Evolutionary conservation across 148 eudicot genomes (phyloP).

Genomic region (Rhododendron ferrugineum): DNA sequence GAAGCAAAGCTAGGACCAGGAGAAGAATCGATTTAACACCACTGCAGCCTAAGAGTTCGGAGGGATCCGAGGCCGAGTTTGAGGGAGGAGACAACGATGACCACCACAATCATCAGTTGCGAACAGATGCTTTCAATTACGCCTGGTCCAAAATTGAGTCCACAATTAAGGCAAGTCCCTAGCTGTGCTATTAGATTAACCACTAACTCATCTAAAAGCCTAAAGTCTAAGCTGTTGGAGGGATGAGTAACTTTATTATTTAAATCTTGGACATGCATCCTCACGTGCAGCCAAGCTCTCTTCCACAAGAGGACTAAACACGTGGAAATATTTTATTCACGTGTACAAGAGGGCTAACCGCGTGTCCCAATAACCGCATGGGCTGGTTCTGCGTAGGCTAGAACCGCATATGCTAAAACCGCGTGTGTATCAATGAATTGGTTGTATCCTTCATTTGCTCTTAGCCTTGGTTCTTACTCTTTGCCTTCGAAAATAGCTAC

Average conservation of each 20-base stretch:
- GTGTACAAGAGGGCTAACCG: too few species aligned
- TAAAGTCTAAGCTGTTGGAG: not conserved
- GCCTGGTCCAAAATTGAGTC: slow-evolving; percentile 67
- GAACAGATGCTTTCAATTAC: slow-evolving; percentile 38
- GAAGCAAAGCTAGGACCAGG: slow-evolving; percentile 24
- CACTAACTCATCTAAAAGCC: not conserved
- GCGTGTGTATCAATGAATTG: too few species aligned
- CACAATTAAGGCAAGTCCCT: slow-evolving; percentile 41
- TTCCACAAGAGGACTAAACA: not conserved
- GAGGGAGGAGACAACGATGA: slow-evolving; percentile 10
- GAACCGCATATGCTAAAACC: too few species aligned
- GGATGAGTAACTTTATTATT: not conserved
- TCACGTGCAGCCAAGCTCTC: not conserved
- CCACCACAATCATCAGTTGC: slow-evolving; percentile 10
- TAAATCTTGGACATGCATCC: not conserved
- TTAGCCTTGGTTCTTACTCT: too few species aligned
- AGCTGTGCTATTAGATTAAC: not conserved
- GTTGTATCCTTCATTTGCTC: too few species aligned
- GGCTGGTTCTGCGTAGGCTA: too few species aligned
- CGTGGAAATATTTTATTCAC: not conserved
- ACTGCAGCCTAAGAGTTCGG: not conserved
- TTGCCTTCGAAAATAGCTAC: too few species aligned
- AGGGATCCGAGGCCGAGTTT: slow-evolving; percentile 11
- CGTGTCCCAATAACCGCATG: too few species aligned
- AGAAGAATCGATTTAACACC: slow-evolving; percentile 39